Base-by-base conservation (phyloP, 306 rosid genomes). In the Cucumis hystrix region DNA sequence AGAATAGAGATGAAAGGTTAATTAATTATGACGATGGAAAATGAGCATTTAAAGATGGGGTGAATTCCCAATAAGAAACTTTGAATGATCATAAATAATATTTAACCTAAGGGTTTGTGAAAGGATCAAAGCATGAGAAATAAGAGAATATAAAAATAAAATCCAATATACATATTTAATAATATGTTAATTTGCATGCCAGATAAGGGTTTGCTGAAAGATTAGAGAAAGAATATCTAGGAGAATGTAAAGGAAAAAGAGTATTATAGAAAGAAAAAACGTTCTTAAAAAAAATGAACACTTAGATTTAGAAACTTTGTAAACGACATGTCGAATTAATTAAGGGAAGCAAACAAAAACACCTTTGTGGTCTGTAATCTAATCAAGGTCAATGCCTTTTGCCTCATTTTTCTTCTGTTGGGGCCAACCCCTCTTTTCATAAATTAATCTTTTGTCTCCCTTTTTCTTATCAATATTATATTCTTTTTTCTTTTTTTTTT, bases 301-400 rank as follows among this genome's bases (percentile, higher is more conserved):
- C 54, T 76, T 74, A 23, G 80, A 79, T 82, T 83, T 80, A 83
- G 84, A 85, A 82, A 69, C 78, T 71, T 63, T 39, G 59, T 37
- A 78, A 59, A 74, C 80, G 70, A 63, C 63, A 63, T 83, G 65
- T 82, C 78, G 51, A 30, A 57, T 75, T 75, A 41, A 83, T 83
- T 83, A 80, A 86, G 85, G 85, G 78, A 86, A 87, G 82, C 80
- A 78, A 85, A 85, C 86, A 85, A 81, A 84, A 83, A 16, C 39
- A 70, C 77, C 87, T 85, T 85, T 83, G 81, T 82, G 78, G 81
- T 79, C 81, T 76, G 79, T 74, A 76, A 76, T 79, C 55, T 57
- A 15, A 33, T 63, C 2, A 33, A 63, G 41, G 43, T 63, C 69
- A 63, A 63, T 63, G 45, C 69, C 43, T 63, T 33, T 10, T 67